Evolutionary conservation across 2,329 filamentous ascomycete species (phyloP), one percentile per base, ranked within the genome.

Genomic region (Tympanopsis confertula): DNA sequence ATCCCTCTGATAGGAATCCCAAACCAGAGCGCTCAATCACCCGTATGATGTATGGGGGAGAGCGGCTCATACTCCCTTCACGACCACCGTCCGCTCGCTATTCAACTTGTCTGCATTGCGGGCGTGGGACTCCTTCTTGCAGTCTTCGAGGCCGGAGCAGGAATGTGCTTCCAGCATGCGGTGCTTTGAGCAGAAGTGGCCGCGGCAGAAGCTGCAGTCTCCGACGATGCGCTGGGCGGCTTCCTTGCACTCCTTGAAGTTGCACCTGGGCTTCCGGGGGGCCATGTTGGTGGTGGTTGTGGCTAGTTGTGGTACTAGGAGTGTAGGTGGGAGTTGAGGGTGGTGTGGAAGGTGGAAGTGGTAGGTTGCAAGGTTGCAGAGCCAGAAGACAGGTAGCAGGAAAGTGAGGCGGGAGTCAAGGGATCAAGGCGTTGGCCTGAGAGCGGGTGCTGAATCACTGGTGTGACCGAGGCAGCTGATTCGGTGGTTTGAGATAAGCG

Each of bases 81-180:
- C 91, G 51, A 93, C 87, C 45, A 89, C 82, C 35, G 91, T 98
- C 55, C 89, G 74, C 71, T 98, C 89, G 41, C 80, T 77, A 62
- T 95, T 86, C 55, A 98, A 69, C 65, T 93, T 88, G 47, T 87
- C 83, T 42, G 86, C 85, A 59, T 98, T 98, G 47, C 87, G 79
- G 59, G 93, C 86, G 62, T 94, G 86, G 35, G 86, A 89, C 61
- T 94, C 87, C 69, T 94, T 91, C 73, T 95, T 94, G 73, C 89
- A 95, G 64, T 94, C 85, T 68, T 96, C 91, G 40, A 98, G 69
- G 29, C 87, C 87, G 45, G 75, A 78, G 66, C 91, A 98, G 65
- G 86, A 86, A 66, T 98, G 91, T 50, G 89, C 85, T 62, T 98
- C 91, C 45, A 96, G 64, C 64, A 96, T 74, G 40, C 91, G 75